phyloP scores from a whole-genome alignment of 2,329 filamentous ascomycete species.

The Aspergillus sp. region DNA sequence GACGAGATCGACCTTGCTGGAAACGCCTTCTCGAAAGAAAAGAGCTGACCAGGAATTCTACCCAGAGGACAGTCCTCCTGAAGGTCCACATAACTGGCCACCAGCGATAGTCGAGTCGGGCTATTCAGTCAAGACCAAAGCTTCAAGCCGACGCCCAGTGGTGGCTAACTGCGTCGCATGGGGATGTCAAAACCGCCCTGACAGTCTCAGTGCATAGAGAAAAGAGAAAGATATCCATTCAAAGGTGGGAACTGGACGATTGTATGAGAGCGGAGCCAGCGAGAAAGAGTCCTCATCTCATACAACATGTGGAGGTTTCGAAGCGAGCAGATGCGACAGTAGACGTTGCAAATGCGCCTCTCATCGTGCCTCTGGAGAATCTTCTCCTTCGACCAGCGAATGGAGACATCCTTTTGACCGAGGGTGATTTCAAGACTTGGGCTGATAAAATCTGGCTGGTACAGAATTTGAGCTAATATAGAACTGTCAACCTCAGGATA shows the following conservation, averaged over 20 bases:
- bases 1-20: background rate
- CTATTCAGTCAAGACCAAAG: background rate
- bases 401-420: too few relatives aligned
- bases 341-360: too few relatives aligned
- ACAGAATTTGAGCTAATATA: too few relatives aligned
- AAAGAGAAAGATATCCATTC: background rate
- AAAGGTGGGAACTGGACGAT: background rate
- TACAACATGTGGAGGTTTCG: too few relatives aligned
- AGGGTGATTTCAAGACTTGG: too few relatives aligned
- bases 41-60: background rate
- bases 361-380: too few relatives aligned
- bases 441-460: too few relatives aligned
- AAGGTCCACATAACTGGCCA: background rate
- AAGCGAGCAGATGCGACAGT: too few relatives aligned
- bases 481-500: too few relatives aligned
- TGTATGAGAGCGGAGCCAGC: too few relatives aligned
- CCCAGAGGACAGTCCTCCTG: background rate
- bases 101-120: background rate
- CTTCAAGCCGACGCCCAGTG: background rate
- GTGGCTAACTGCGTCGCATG: background rate
- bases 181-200: background rate
- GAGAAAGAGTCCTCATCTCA: too few relatives aligned
- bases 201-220: background rate
- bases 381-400: too few relatives aligned
- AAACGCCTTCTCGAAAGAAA: background rate